Conservation (phyloP, 192 early-diverging fungal genomes). For the Hyaloraphidium curvatum region DNA sequence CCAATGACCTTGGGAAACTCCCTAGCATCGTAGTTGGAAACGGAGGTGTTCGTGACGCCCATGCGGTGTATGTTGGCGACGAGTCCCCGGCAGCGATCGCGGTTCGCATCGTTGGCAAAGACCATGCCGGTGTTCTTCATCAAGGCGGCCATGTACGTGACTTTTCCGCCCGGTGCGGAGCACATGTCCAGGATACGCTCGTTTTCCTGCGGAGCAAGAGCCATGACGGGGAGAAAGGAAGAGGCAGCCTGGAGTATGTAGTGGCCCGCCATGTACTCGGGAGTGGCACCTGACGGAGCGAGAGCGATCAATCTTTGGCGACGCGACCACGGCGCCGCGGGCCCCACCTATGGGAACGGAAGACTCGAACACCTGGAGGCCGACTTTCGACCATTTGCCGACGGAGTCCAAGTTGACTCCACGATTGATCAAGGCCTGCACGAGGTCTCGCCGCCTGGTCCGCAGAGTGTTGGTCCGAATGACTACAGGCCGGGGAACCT, state of each 20-base stretch:
- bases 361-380: conserved; percentile 88
- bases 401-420: conserved; percentile 96
- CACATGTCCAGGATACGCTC: conserved; percentile 95
- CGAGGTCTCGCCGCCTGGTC: conserved; percentile 81
- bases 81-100: conserved; percentile 76
- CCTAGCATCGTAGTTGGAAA: conserved; percentile 93
- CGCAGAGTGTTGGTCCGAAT: conserved; percentile 94
- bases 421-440: conserved; percentile 82
- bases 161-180: conserved; percentile 94
- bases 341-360: conserved; percentile 62
- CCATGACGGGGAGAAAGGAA: conserved; percentile 93
- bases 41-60: conserved; percentile 55
- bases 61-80: conserved; percentile 74
- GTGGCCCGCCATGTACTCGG: conserved; percentile 96
- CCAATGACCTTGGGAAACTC: conserved; percentile 94
- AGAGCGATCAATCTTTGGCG: not conserved
- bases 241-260: conserved; percentile 98
- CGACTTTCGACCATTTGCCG: conserved; percentile 97
- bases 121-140: conserved; percentile 95
- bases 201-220: conserved; percentile 84
- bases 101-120: conserved; percentile 93
- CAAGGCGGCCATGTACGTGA: conserved; percentile 84
- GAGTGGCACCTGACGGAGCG: conserved; percentile 56
- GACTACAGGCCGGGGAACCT: conserved; percentile 82
- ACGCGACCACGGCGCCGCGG: not conserved